phyloP scores from a whole-genome alignment of 257 asterid species.

The Cordia subcordata region DNA sequence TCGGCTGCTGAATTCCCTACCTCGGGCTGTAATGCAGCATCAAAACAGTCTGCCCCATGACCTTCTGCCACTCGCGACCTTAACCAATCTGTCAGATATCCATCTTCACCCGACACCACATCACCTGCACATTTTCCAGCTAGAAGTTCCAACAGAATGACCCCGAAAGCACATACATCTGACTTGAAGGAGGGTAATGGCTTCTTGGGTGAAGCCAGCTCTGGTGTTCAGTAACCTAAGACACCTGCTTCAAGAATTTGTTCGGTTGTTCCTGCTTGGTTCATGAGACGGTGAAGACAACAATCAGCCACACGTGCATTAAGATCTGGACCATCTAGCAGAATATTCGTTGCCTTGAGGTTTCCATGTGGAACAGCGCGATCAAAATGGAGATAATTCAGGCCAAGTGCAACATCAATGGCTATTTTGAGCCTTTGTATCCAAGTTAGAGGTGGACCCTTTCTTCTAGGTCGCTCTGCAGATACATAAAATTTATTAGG shows the following conservation, averaged over 20 bases:
- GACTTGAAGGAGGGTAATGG: slow-evolving; percentile 91
- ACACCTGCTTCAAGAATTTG: slow-evolving; percentile 94
- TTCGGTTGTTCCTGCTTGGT: slow-evolving; percentile 79
- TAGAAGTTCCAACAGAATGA: slow-evolving; percentile 67
- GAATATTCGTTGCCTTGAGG: slow-evolving; percentile 75
- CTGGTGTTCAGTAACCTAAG: slow-evolving; percentile 93
- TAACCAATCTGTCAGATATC: slow-evolving; percentile 89
- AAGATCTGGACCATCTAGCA: slow-evolving; percentile 79
- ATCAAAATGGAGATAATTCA: slow-evolving; percentile 97
- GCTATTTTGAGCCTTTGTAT: slow-evolving; percentile 86
- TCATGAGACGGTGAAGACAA: slow-evolving; percentile 95
- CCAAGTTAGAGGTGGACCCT: slow-evolving; percentile 76
- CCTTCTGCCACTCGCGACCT: slow-evolving; percentile 84
- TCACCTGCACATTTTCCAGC: slow-evolving; percentile 96
- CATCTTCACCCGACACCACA: slow-evolving; percentile 87
- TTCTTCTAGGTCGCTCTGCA: slow-evolving; percentile 92
- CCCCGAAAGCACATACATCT: slow-evolving; percentile 89
- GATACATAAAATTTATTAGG: background rate
- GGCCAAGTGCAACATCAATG: slow-evolving; percentile 40
- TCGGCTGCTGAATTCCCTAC: slow-evolving; percentile 53
- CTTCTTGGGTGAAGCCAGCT: slow-evolving; percentile 27
- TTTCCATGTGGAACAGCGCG: slow-evolving; percentile 93
- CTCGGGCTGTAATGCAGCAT: slow-evolving; percentile 46
- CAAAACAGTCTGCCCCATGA: slow-evolving; percentile 69
- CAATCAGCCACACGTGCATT: slow-evolving; percentile 81